Conservation (phyloP, 106 monocot species). For the Chionographis japonica region DNA sequence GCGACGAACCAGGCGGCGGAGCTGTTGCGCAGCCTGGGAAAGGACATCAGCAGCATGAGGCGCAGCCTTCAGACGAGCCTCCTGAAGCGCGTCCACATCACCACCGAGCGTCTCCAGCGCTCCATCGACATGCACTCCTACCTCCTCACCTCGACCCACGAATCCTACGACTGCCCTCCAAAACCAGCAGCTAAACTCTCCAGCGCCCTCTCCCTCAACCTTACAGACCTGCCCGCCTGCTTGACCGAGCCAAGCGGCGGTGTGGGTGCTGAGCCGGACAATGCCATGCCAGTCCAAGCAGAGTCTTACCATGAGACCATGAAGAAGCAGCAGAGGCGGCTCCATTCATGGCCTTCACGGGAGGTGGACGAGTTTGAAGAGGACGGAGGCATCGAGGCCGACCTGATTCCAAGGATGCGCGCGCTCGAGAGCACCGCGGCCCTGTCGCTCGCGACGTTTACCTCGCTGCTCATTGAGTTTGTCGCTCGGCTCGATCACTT, state of each 20-base stretch:
- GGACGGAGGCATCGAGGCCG: conserved; percentile 17
- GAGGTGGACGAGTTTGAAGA: conserved; percentile 52
- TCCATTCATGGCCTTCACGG: conserved; percentile 80
- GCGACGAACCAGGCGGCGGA: conserved; percentile 56
- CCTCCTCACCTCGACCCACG: conserved; percentile 46
- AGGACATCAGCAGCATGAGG: conserved; percentile 72
- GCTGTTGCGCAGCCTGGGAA: conserved; percentile 48
- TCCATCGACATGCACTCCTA: conserved; percentile 78
- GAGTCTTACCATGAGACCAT: conserved; percentile 57
- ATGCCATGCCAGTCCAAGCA: neutral
- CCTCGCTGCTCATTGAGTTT: conserved; percentile 79
- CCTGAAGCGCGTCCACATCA: conserved; percentile 52
- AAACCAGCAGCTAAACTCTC: conserved; percentile 15
- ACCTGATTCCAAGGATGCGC: conserved; percentile 52
- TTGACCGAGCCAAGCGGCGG: neutral
- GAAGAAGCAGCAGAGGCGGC: conserved; percentile 63
- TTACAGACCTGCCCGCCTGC: conserved; percentile 8
- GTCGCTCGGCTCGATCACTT: conserved; percentile 81
- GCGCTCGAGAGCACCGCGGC: conserved; percentile 64
- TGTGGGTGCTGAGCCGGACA: neutral
- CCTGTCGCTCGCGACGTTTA: conserved; percentile 65
- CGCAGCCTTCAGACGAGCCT: conserved; percentile 33
- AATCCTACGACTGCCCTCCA: neutral
- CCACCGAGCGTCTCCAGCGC: conserved; percentile 59
- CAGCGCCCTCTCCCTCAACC: conserved; percentile 19